Evolutionary conservation across 2,329 filamentous ascomycete genomes (phyloP), one percentile per base, ranked within the genome.

Genomic region (Colletotrichum somersetense): DNA sequence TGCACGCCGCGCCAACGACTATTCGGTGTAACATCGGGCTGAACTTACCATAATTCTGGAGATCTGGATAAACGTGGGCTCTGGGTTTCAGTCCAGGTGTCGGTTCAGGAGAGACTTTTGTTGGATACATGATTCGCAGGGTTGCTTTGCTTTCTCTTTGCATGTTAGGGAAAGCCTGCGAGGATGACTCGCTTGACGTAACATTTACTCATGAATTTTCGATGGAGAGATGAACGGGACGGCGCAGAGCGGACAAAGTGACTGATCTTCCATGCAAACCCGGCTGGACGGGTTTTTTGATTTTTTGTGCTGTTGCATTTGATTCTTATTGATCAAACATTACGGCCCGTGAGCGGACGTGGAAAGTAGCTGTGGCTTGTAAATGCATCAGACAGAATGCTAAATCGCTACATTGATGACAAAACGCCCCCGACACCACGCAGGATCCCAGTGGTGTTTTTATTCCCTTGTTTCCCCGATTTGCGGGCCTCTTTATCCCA

Each of bases 341-440:
- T 73, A 71, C 40, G 35, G 67, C 42, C 71, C 46, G 30, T 23
- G 18, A 16, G 30, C 20, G 26, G 48, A 57, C 44, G 35, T 46
- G 46, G 23, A 42, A 20, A 23, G 58, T 35, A 30, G 20, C 52
- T 48, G 30, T 38, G 62, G 33, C 48, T 61, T 62, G 55, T 55
- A 48, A 64, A 72, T 65, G 61, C 42, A 65, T 59, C 55, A 62
- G 44, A 48, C 38, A 67, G 48, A 65, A 62, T 56, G 57, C 58
- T 18, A 70, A 52, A 52, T 70, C 70, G 66, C 70, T 71, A 52
- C 52, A 26, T 73, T 38, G 48, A 59, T 58, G 53, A 48, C 48
- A 57, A 67, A 71, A 73, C 67, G 67, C 71, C 71, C 53, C 53
- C 50, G 38, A 66, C 62, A 71, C 71, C 67, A 59, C 20, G 50